Conservation (phyloP, 1,139 yeast species). For the Zygosaccharomyces sapae region DNA sequence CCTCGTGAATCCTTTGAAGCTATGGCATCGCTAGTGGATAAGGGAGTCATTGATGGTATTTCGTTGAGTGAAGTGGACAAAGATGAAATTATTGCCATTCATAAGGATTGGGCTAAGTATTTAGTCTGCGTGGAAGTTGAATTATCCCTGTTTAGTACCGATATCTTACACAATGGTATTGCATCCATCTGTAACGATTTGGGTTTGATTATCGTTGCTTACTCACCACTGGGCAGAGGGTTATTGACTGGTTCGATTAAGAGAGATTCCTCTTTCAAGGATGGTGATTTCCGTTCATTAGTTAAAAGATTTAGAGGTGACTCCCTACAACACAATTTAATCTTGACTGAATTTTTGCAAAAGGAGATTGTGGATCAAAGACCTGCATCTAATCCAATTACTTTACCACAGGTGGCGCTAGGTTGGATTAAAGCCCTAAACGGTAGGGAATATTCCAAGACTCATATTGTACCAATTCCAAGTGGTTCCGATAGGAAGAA, state of each 20-base stretch:
- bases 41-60: conserved; percentile 59
- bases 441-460: conserved; percentile 40
- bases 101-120: conserved; percentile 43
- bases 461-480: conserved; percentile 72
- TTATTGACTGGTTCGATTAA: conserved; percentile 60
- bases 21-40: conserved; percentile 49
- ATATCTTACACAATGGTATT: conserved; percentile 57
- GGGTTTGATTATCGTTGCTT: conserved; percentile 65
- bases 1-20: conserved; percentile 46
- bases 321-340: conserved; percentile 48
- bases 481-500: conserved; percentile 59
- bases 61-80: conserved; percentile 69
- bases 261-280: conserved; percentile 18
- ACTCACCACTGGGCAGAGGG: conserved; percentile 83
- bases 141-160: conserved; percentile 62
- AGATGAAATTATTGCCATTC: conserved; percentile 54
- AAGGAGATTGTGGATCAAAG: conserved; percentile 45
- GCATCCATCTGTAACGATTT: conserved; percentile 51
- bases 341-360: conserved; percentile 40
- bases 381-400: conserved; percentile 44
- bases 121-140: conserved; percentile 72
- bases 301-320: conserved; percentile 61
- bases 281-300: conserved; percentile 53
- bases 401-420: conserved; percentile 66
- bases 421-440: conserved; percentile 57